Evolutionary conservation across 177 flowering plant genomes (phyloP), one percentile per base, ranked within the genome.

Genomic region (Vitis hybrid): DNA sequence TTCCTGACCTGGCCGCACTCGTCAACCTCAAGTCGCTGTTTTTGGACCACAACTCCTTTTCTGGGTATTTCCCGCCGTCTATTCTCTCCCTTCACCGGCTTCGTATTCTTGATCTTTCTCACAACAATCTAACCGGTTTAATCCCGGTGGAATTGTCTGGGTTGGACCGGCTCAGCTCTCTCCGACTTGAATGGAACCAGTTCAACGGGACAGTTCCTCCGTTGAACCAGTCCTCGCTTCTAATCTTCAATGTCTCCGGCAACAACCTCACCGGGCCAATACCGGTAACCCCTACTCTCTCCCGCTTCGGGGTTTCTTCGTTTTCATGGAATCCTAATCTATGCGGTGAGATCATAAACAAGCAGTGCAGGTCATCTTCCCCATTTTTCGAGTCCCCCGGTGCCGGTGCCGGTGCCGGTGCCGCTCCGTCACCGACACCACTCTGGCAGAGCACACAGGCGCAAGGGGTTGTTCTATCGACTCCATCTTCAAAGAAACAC

Each of bases 1-100:
- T 83, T 30, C 86, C 86, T 4, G 80, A 83, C 69, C 77, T 83
- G 24, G 81, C 84, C 52, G 10, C 51, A 0, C 82, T 83, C 27
- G 3, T 27, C 57, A 75, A 75, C 72, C 75, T 83, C 32, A 76
- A 79, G 52, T 68, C 84, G 5, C 80, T 83, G 56, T 71, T 71
- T 49, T 61, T 83, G 24, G 32, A 19, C 64, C 70, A n/a, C 52
- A 83, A 83, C 74, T 32, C 24, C 51, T 81, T 84, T 70, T 66
- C 79, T 18, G 84, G 84, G 7, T 3, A 62, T 8, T 79, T 84
- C 60, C 87, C 87, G 11, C 49, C 64, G 1, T 80, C 87, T 10
- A 2, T 84, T 13, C 51, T 75, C 55, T 18, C 67, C 11, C 84
- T 81, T 51, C 83, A 74, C 54, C 68, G 83, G 7, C 52, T 84